These are phyloP conservation scores for Pythium brachiatum DNA, from an alignment of 352 stramenopile genomes.

Conservation along the genomic window DNA sequence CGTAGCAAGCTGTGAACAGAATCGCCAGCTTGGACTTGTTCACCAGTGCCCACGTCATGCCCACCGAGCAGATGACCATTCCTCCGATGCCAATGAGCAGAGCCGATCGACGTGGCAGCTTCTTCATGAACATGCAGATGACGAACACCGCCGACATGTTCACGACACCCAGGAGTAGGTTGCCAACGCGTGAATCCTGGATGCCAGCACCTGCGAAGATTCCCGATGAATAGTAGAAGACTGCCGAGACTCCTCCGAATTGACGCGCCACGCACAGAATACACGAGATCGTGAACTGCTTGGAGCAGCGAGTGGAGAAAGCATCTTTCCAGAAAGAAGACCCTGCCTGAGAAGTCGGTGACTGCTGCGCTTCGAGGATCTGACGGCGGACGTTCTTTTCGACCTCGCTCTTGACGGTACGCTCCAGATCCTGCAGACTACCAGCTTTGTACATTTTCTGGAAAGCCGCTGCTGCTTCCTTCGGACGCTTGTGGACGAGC, in stretches of 20 bases:
- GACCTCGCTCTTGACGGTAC: conserved; percentile 25
- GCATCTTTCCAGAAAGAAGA: conserved; percentile 29
- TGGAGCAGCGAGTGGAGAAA: conserved; percentile 30
- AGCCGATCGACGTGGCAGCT: conserved; percentile 27
- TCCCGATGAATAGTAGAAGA: conserved; percentile 46
- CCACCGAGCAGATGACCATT: conserved; percentile 34
- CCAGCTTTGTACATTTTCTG: conserved; percentile 32
- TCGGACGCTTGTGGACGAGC: conserved; percentile 22
- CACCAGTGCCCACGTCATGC: conserved; percentile 34
- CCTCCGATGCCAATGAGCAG: conserved; percentile 33
- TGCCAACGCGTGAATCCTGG: conserved; percentile 34
- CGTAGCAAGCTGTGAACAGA: conserved; percentile 31
- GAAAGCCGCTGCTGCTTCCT: conserved; percentile 31
- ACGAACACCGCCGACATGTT: conserved; percentile 30
- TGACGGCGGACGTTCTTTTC: conserved; percentile 29
- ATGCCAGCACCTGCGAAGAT: conserved; percentile 41
- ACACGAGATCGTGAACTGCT: conserved; percentile 36
- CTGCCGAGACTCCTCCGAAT: conserved; percentile 34
- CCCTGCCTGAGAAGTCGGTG: conserved; percentile 11
- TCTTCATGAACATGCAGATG: conserved; percentile 31
- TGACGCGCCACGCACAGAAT: conserved; percentile 36
- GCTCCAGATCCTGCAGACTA: conserved; percentile 35
- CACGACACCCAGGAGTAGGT: conserved; percentile 29
- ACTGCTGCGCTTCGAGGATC: conserved; percentile 18
- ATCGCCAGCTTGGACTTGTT: conserved; percentile 28